Evolutionary conservation across 2,329 filamentous ascomycete genomes (phyloP).

Genomic region (Diaporthe citrichinensis): DNA sequence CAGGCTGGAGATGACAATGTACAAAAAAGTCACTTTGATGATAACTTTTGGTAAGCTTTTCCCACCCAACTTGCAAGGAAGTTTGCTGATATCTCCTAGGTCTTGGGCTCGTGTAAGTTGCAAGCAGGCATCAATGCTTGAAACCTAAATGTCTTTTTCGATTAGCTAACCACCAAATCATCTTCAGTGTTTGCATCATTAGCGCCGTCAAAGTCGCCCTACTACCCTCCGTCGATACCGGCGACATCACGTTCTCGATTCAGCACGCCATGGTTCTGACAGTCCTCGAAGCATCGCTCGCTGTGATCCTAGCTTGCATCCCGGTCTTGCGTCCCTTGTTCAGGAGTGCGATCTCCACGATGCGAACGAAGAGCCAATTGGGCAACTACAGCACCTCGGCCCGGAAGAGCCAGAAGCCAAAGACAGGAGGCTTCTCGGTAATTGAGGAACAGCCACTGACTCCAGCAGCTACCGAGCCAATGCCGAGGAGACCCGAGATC

Average conservation of each 20-base stretch:
- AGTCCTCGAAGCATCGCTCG: constrained; percentile 31
- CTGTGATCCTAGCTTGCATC: constrained; percentile 32
- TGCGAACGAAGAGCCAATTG: constrained; percentile 2
- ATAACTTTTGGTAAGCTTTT: constrained; percentile 10
- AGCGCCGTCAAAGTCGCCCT: constrained; percentile 37
- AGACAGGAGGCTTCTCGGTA: constrained; percentile 19
- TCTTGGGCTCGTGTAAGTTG: constrained; percentile 14
- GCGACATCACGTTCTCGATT: constrained; percentile 34
- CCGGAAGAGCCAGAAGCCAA: constrained; percentile 18
- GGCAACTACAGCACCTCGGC: not conserved
- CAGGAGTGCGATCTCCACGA: constrained; percentile 14
- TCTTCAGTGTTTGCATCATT: constrained; percentile 35
- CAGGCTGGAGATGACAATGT: constrained; percentile 31
- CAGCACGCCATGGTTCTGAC: constrained; percentile 31
- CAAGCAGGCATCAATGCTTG: not conserved
- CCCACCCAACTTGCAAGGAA: not conserved
- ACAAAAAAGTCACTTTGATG: constrained; percentile 31
- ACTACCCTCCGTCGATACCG: constrained; percentile 31
- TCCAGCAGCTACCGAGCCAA: not conserved
- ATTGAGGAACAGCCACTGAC: constrained; percentile 22
- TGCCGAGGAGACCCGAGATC: constrained; percentile 17
- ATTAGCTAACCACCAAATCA: not conserved
- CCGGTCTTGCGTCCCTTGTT: constrained; percentile 38
- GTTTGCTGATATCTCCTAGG: not conserved
- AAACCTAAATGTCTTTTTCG: not conserved